These are phyloP conservation scores for Mentha longifolia DNA, from an alignment of 257 asterid species.

Conservation along the genomic window DNA sequence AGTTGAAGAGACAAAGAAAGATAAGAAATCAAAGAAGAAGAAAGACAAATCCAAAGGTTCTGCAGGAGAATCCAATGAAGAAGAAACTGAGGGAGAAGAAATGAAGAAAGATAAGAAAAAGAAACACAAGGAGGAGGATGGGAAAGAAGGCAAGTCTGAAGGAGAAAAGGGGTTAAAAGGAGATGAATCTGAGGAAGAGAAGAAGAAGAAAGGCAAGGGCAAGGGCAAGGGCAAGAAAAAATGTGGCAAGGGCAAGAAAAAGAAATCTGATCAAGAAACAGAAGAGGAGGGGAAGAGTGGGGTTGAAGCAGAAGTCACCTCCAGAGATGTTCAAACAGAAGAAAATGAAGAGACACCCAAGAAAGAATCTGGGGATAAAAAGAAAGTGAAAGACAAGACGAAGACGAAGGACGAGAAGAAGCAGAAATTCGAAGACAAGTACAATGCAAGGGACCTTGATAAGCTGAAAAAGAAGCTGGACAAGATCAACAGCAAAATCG, in stretches of 20 bases:
- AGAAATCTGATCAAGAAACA: conserved; percentile 28
- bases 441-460: conserved; percentile 38
- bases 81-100: conserved; percentile 29
- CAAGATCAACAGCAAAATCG: conserved; percentile 54
- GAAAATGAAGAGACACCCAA: conserved; percentile 28
- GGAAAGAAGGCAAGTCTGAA: not conserved
- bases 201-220: conserved; percentile 31
- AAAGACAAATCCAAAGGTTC: conserved; percentile 30
- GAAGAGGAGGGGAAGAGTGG: not conserved
- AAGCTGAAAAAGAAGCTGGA: conserved; percentile 63
- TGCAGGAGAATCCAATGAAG: conserved; percentile 36
- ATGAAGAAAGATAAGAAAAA: conserved; percentile 26
- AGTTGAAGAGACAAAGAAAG: conserved; percentile 19
- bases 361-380: no score
- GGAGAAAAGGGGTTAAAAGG: conserved; percentile 7
- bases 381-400: conserved; percentile 46
- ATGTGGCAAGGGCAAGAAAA: conserved; percentile 32
- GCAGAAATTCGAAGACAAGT: conserved; percentile 48
- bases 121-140: no score
- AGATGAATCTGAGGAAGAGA: not conserved
- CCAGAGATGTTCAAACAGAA: conserved; percentile 52
- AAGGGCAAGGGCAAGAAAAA: conserved; percentile 40
- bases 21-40: conserved; percentile 13
- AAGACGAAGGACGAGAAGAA: conserved; percentile 61
- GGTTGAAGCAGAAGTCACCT: conserved; percentile 31